Evolutionary conservation across 2,329 filamentous ascomycete genomes (phyloP).

Genomic region (Elsinoe ampelina): DNA sequence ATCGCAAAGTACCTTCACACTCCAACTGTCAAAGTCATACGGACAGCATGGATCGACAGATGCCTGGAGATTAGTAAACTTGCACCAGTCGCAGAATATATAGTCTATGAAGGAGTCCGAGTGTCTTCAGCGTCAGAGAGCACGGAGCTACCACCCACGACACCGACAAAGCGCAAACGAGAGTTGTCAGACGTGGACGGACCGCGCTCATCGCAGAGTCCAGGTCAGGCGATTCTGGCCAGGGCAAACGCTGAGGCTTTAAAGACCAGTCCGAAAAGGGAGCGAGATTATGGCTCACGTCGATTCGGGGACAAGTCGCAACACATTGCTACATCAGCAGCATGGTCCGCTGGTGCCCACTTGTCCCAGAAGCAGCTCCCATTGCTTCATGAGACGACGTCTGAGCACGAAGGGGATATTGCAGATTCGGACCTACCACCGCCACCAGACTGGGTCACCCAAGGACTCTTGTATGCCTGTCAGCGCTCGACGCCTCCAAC

Average conservation of each 20-base stretch:
- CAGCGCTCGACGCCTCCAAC: conserved; percentile 63
- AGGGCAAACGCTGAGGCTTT: conserved; percentile 40
- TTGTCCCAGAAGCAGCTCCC: conserved; percentile 26
- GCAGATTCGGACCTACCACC: conserved; percentile 45
- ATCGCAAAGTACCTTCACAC: neutral
- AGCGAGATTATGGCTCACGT: conserved; percentile 18
- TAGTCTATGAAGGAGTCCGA: conserved; percentile 44
- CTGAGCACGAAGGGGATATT: conserved; percentile 57
- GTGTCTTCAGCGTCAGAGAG: conserved; percentile 26
- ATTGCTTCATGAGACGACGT: conserved; percentile 62
- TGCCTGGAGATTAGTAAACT: conserved; percentile 36
- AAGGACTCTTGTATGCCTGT: conserved; percentile 65
- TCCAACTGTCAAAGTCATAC: conserved; percentile 40
- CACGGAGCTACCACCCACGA: conserved; percentile 18
- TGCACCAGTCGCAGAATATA: conserved; percentile 40
- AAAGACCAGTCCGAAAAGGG: neutral
- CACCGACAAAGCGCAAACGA: conserved; percentile 4
- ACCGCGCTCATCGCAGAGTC: conserved; percentile 19
- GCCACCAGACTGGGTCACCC: conserved; percentile 59
- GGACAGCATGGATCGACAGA: conserved; percentile 44
- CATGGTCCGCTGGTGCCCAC: conserved; percentile 11
- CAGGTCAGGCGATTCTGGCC: conserved; percentile 34
- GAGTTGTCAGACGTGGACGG: neutral
- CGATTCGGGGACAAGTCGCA: conserved; percentile 28
- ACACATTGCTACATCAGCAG: conserved; percentile 18